Evolutionary conservation across 345 rosid genomes (phyloP).

Genomic region (Firmiana major): DNA sequence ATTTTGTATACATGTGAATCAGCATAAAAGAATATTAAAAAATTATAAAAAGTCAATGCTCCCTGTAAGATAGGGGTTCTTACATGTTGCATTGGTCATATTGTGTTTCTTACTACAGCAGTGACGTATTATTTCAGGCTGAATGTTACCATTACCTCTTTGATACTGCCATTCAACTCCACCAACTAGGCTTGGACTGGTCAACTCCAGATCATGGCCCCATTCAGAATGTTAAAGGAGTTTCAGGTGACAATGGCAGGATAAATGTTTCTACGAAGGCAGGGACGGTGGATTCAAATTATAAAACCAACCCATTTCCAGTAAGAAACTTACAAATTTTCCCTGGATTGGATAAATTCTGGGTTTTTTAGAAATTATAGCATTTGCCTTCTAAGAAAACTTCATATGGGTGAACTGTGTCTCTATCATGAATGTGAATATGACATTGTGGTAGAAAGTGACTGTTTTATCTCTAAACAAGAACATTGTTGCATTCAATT

Average conservation of each 20-base stretch:
- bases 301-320: constrained; percentile 33
- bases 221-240: constrained; percentile 39
- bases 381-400: neutral
- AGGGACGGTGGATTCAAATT: constrained; percentile 38
- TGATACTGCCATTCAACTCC: constrained; percentile 91
- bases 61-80: neutral
- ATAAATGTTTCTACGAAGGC: constrained; percentile 39
- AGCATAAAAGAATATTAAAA: neutral
- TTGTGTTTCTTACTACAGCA: neutral
- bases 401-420: neutral
- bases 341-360: neutral
- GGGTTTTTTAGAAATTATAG: constrained; percentile 4
- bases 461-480: neutral
- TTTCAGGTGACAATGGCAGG: constrained; percentile 21
- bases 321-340: constrained; percentile 37
- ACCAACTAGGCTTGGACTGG: constrained; percentile 73
- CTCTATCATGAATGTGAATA: neutral
- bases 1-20: neutral
- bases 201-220: constrained; percentile 76
- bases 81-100: neutral
- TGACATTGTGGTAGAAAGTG: neutral
- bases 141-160: constrained; percentile 91
- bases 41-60: neutral
- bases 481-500: neutral
- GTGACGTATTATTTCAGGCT: constrained; percentile 45